Evolutionary conservation across 345 rosid genomes (phyloP).

Genomic region (Eucalyptus polyanthemos): DNA sequence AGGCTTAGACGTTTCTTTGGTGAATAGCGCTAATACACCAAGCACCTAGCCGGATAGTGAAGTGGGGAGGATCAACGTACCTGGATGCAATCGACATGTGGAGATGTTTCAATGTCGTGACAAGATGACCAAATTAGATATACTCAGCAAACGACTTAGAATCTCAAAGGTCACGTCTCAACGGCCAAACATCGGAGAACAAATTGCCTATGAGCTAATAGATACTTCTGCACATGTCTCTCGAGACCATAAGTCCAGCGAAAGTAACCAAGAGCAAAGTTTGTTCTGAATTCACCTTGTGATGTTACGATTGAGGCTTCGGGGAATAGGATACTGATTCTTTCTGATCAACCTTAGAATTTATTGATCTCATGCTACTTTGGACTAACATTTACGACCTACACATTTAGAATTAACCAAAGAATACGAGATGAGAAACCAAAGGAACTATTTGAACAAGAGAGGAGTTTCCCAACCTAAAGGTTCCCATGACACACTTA

Average conservation of each 20-base stretch:
- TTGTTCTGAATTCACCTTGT: background rate
- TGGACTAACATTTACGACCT: background rate
- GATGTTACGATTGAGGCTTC: background rate
- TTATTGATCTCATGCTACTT: background rate
- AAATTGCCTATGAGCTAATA: background rate
- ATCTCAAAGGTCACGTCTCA: background rate
- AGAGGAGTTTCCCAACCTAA: conserved; percentile 31
- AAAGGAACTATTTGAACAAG: background rate
- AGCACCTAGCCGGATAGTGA: background rate
- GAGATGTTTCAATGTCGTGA: too few relatives aligned
- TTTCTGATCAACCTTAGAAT: background rate
- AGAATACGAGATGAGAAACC: background rate
- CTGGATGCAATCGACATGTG: background rate
- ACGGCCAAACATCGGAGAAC: background rate
- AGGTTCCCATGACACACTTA: conserved; percentile 84
- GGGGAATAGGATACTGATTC: background rate
- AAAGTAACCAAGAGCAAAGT: background rate
- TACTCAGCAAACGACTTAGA: background rate
- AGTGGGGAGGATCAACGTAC: too few relatives aligned
- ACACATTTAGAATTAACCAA: background rate
- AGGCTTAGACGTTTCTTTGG: background rate
- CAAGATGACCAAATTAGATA: background rate
- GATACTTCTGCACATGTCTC: background rate
- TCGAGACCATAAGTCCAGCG: background rate
- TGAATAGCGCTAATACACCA: background rate